A percentile compares a stretch with the other conserved stretches of the same genome.
These are phyloP conservation scores for Clavulina sp. DNA, from an alignment of 768 basidiomycete genomes.

Conservation along the genomic window DNA sequence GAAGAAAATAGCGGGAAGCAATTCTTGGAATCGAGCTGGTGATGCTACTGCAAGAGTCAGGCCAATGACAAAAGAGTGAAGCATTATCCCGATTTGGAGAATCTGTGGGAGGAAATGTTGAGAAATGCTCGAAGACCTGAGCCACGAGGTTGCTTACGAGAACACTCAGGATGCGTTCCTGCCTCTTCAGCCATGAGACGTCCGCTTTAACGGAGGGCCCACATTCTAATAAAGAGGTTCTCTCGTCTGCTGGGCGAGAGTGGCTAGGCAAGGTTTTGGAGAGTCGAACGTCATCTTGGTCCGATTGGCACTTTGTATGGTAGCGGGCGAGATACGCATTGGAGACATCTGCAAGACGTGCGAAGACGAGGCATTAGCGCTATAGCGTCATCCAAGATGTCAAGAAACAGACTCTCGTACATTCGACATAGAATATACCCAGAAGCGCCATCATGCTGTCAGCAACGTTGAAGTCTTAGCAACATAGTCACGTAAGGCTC, in stretches of 20 bases:
- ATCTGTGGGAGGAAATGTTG: constrained; percentile 27
- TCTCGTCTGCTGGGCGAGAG: constrained; percentile 2
- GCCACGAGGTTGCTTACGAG: constrained; percentile 29
- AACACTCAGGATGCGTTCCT: constrained; percentile 50
- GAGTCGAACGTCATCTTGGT: no score
- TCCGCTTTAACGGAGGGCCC: constrained; percentile 6
- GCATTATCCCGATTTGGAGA: constrained; percentile 71
- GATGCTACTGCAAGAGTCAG: constrained; percentile 54
- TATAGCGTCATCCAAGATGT: no score
- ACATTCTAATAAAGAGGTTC: constrained; percentile 9
- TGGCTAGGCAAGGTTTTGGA: no score
- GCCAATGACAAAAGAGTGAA: constrained; percentile 68
- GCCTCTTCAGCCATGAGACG: constrained; percentile 5
- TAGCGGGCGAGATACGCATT: no score
- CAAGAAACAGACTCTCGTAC: constrained; percentile 27
- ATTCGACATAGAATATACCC: constrained; percentile 64
- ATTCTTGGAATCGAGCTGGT: constrained; percentile 54
- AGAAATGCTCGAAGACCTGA: not conserved
- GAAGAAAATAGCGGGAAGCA: constrained; percentile 58
- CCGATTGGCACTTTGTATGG: no score
- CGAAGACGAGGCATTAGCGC: no score
- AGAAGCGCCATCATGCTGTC: constrained; percentile 44
- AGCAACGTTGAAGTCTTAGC: not conserved
- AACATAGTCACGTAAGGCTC: not conserved
- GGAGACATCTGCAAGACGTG: no score